A percentile compares a stretch with the other conserved stretches of the same genome.
Conservation (phyloP, 2,329 filamentous ascomycete genomes). For the Neurospora crassa region DNA sequence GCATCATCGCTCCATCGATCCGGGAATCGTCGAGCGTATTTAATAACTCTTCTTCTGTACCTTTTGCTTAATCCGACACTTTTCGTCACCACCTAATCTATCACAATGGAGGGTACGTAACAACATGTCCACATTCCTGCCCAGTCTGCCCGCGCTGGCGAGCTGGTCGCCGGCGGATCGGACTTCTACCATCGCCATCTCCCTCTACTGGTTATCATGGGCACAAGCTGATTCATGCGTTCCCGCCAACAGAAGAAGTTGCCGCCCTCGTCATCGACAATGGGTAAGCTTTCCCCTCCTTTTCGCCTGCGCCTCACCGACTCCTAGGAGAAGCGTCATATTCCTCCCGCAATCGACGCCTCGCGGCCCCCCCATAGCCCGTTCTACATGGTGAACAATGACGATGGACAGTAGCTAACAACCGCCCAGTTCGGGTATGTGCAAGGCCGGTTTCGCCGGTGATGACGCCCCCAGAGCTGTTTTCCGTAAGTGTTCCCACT, state of each 20-base stretch:
- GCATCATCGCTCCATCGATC: conserved; percentile 25
- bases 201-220: conserved; percentile 9
- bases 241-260: conserved; percentile 77
- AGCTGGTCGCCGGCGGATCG: background rate
- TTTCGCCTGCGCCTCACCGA: conserved; percentile 26
- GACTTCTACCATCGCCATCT: background rate
- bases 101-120: conserved; percentile 47
- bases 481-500: conserved; percentile 77
- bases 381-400: conserved; percentile 22
- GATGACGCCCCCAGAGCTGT: conserved; percentile 99
- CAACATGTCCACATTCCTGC: conserved; percentile 21
- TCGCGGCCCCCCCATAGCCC: conserved; percentile 6
- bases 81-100: conserved; percentile 31
- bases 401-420: conserved; percentile 26
- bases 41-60: conserved; percentile 19
- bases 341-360: conserved; percentile 3
- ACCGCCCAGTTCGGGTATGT: conserved; percentile 90
- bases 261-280: conserved; percentile 99
- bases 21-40: conserved; percentile 27
- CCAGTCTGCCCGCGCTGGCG: conserved; percentile 2
- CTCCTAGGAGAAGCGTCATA: conserved; percentile 16
- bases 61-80: conserved; percentile 22
- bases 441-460: conserved; percentile 99
- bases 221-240: conserved; percentile 32
- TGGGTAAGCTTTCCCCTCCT: conserved; percentile 68